A percentile compares a stretch with the other conserved stretches of the same genome.
Conservation (phyloP, 257 asterid species). For the Orobanche coerulescens region DNA sequence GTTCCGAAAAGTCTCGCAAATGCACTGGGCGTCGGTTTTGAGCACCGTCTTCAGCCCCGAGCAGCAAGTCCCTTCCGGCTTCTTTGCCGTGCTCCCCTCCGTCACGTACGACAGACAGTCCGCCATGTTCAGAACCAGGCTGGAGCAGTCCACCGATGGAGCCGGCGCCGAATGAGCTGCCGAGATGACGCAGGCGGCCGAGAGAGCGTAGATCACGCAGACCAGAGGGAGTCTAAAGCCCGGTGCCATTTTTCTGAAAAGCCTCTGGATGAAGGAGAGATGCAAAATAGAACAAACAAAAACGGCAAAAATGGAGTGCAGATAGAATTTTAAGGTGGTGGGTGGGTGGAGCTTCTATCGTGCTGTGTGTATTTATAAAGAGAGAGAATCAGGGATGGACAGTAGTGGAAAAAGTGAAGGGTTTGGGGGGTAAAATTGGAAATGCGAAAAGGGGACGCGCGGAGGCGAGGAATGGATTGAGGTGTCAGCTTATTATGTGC, state of each 20-base stretch:
- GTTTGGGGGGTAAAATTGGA: conserved; percentile 21
- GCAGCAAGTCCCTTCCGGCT: conserved; percentile 68
- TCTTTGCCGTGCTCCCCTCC: conserved; percentile 48
- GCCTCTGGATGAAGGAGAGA: too few species aligned
- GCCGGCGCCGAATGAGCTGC: conserved; percentile 64
- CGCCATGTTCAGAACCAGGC: conserved; percentile 52
- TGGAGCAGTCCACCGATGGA: conserved; percentile 68
- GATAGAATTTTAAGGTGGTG: background rate
- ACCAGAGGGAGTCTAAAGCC: background rate
- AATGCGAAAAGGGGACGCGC: conserved; percentile 22
- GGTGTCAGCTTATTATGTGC: conserved; percentile 19
- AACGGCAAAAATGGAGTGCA: background rate
- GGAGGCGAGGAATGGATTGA: conserved; percentile 21
- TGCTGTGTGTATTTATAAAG: background rate
- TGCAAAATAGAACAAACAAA: too few species aligned
- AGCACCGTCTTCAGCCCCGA: conserved; percentile 69
- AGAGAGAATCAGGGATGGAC: conserved; percentile 6
- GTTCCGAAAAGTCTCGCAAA: conserved; percentile 69
- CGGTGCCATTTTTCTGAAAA: conserved; percentile 20
- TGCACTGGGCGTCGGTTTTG: conserved; percentile 63
- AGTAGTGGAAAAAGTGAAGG: conserved; percentile 14
- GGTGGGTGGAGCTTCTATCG: background rate
- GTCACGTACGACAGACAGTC: conserved; percentile 72
- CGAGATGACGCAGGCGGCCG: conserved; percentile 7
- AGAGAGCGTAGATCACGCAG: conserved; percentile 16